phyloP scores from a whole-genome alignment of 192 early-diverging fungal genomes.

The Entrophospora sp. region DNA sequence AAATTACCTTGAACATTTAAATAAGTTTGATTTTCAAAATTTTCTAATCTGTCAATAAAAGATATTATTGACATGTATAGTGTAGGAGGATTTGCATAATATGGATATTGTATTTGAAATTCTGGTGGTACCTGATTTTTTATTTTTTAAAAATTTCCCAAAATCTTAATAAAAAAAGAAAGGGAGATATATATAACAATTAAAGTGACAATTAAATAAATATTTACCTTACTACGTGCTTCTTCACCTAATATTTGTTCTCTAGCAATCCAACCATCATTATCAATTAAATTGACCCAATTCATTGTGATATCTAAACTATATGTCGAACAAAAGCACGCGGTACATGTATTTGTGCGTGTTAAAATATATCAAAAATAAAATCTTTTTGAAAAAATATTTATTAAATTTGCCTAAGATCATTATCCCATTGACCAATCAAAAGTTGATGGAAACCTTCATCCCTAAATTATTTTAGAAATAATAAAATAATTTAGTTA shows the following conservation, averaged over 20 bases:
- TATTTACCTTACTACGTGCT: constrained; percentile 69
- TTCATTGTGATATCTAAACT: constrained; percentile 72
- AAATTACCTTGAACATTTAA: neutral
- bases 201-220: neutral
- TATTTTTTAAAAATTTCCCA: neutral
- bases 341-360: too few species aligned
- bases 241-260: constrained; percentile 94
- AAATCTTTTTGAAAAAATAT: too few species aligned
- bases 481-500: neutral
- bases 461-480: constrained; percentile 56
- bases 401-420: constrained; percentile 45
- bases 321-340: too few species aligned
- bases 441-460: constrained; percentile 87
- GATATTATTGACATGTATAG: constrained; percentile 60
- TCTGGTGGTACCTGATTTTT: constrained; percentile 55
- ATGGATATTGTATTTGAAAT: constrained; percentile 88
- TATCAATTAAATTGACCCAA: constrained; percentile 74
- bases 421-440: constrained; percentile 79
- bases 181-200: too few species aligned
- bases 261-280: constrained; percentile 83
- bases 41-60: constrained; percentile 51
- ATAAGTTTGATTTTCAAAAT: neutral
- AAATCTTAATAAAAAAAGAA: neutral
- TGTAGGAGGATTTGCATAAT: constrained; percentile 91
- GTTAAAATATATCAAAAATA: too few species aligned